Evolutionary conservation across 768 basidiomycete genomes (phyloP).

Genomic region (Rhodotorula babjevae): DNA sequence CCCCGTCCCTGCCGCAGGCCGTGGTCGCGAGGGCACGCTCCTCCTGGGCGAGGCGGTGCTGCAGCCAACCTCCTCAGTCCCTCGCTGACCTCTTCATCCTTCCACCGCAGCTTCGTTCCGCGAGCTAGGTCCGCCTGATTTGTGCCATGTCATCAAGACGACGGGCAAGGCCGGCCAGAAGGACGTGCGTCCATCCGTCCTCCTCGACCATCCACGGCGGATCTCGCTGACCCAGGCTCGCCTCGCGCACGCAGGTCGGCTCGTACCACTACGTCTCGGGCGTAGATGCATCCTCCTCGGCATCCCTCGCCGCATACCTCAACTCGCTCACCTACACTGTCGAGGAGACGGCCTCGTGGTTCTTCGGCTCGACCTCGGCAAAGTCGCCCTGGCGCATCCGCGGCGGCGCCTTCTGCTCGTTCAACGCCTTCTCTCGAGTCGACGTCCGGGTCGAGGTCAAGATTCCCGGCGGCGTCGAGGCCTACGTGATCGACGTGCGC

Average conservation of each 20-base stretch:
- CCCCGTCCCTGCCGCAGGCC: too few relatives aligned
- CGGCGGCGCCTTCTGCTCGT: conserved; percentile 90
- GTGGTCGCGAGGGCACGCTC: too few relatives aligned
- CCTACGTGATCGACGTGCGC: conserved; percentile 86
- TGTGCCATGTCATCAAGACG: conserved; percentile 92
- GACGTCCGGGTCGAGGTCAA: conserved; percentile 97
- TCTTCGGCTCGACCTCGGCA: conserved; percentile 58
- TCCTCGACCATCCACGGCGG: not conserved
- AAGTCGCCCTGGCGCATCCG: conserved; percentile 76
- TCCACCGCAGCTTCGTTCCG: conserved; percentile 74
- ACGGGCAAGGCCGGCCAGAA: conserved; percentile 75
- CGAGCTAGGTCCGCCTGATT: conserved; percentile 93
- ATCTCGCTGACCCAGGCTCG: not conserved
- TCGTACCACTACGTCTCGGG: conserved; percentile 98
- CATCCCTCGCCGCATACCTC: conserved; percentile 94
- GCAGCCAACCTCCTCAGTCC: not conserved
- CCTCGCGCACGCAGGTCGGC: conserved; percentile 59
- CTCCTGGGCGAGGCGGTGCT: not conserved
- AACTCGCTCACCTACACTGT: conserved; percentile 96
- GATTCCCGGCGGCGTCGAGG: conserved; percentile 93
- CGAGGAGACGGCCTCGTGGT: conserved; percentile 88
- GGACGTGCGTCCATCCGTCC: conserved; percentile 56
- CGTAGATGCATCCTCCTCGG: conserved; percentile 97
- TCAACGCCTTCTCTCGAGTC: conserved; percentile 95
- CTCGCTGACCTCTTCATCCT: conserved; percentile 32